Evolutionary conservation across 2,329 filamentous ascomycete genomes (phyloP), one percentile per base, ranked within the genome.

Genomic region (Monosporascus sp.): DNA sequence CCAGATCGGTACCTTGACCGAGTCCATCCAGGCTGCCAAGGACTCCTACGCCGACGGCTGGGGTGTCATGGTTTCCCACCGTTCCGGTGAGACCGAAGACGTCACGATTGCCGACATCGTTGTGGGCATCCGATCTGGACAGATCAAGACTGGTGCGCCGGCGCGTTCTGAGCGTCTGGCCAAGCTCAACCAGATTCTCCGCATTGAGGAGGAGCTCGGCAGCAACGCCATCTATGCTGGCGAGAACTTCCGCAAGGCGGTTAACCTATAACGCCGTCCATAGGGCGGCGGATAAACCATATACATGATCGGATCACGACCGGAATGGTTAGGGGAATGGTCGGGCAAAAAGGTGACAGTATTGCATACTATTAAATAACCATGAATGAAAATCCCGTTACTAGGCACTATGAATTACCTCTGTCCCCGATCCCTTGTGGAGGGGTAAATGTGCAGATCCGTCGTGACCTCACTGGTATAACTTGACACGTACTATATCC

Each of bases 61-160:
- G 94, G 93, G 93, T 74, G 92, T 99, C 80, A 97, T 99, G 94
- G 94, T 99, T 62, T 97, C 94, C 63, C 94, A 99, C 84, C 88
- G 94, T 68, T 99, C 94, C 59, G 94, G 94, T 74, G 94, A 99
- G 88, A 99, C 94, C 57, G 94, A 97, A 80, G 94, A 99, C 80
- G 94, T 99, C 67, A 99, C 94, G 77, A 99, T 99, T 74, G 88
- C 94, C 65, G 94, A 99, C 73, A 94, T 99, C 65, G 91, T 92
- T 62, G 94, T 99, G 66, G 94, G 94, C 80, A 89, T 99, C 71
- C 90, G 94, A 68, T 80, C 92, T 68, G 94, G 94, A 65, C 90
- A 99, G 84, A 97, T 99, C 86, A 97, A 97, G 90, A 96, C 92
- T 62, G 92, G 92, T 84, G 93, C 93, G 60, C 94, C 94, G 66